phyloP scores from a whole-genome alignment of 257 asterid genomes.

The Solanum sitiens region DNA sequence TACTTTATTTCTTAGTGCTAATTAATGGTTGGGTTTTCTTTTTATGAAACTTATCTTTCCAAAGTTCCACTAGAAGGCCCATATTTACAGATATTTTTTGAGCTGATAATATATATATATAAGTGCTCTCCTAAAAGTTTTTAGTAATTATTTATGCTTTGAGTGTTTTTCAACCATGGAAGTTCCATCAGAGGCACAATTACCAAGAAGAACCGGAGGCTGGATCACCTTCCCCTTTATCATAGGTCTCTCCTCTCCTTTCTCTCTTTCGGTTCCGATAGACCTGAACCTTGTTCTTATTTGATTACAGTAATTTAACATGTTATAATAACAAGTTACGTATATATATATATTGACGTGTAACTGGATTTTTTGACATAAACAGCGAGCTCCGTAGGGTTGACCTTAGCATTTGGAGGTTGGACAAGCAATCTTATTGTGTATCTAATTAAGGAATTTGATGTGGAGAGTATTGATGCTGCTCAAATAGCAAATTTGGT shows the following conservation, averaged over 20 bases:
- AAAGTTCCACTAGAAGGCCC: neutral
- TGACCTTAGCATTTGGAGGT: slow-evolving; percentile 29
- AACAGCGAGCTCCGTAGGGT: slow-evolving; percentile 23
- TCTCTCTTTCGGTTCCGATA: no score
- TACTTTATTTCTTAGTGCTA: neutral
- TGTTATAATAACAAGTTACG: neutral
- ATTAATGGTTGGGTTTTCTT: neutral
- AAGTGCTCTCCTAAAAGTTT: neutral
- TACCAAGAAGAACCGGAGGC: no score
- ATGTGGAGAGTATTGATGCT: slow-evolving; percentile 25
- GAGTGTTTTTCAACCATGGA: neutral
- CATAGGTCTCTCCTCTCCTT: neutral
- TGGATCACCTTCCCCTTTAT: neutral
- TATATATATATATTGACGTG: neutral
- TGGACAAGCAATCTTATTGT: slow-evolving; percentile 35
- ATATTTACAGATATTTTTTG: neutral
- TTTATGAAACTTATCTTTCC: neutral
- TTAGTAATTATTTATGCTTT: no score
- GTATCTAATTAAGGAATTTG: slow-evolving; percentile 27
- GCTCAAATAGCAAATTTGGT: slow-evolving; percentile 23
- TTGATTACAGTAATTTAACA: neutral
- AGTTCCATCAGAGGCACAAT: no score
- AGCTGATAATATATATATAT: neutral
- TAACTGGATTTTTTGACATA: neutral
- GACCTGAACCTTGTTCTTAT: no score